Conservation (phyloP, 2,329 filamentous ascomycete species). For the Paradendryphiella salina region DNA sequence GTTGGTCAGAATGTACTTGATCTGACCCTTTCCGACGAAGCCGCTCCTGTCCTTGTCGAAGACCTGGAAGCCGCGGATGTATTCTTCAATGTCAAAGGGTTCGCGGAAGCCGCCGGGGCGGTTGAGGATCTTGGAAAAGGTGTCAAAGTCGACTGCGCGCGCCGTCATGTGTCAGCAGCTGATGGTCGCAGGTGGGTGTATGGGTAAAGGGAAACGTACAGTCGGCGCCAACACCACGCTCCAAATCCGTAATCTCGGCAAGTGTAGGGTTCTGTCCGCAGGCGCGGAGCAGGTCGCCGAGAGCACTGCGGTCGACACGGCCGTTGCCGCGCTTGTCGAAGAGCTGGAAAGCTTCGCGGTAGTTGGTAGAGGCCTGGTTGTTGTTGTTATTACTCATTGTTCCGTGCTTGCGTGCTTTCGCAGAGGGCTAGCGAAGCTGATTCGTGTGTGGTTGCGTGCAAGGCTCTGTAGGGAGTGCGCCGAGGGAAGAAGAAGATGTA, state of each 20-base stretch:
- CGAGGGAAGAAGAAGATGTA: too few species aligned
- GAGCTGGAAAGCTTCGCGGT: conserved; percentile 99
- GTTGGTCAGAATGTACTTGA: conserved; percentile 97
- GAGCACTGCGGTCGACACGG: conserved; percentile 80
- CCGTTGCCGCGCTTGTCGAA: conserved; percentile 99
- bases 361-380: conserved; percentile 80
- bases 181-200: neutral
- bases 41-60: conserved; percentile 99
- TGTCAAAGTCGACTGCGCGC: conserved; percentile 87
- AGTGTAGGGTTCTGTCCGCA: conserved; percentile 98
- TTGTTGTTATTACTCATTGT: conserved; percentile 42
- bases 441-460: too few species aligned
- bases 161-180: conserved; percentile 6
- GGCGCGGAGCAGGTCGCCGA: conserved; percentile 92
- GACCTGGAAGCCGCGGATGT: conserved; percentile 97
- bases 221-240: conserved; percentile 85
- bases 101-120: conserved; percentile 97
- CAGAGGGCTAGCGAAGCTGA: neutral
- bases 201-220: conserved; percentile 65
- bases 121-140: conserved; percentile 95
- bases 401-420: conserved; percentile 7
- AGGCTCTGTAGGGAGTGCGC: too few species aligned
- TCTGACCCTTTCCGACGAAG: conserved; percentile 94
- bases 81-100: conserved; percentile 95
- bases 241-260: conserved; percentile 86